Base-by-base conservation (phyloP, 306 rosid genomes). In the Quercus parvula region DNA sequence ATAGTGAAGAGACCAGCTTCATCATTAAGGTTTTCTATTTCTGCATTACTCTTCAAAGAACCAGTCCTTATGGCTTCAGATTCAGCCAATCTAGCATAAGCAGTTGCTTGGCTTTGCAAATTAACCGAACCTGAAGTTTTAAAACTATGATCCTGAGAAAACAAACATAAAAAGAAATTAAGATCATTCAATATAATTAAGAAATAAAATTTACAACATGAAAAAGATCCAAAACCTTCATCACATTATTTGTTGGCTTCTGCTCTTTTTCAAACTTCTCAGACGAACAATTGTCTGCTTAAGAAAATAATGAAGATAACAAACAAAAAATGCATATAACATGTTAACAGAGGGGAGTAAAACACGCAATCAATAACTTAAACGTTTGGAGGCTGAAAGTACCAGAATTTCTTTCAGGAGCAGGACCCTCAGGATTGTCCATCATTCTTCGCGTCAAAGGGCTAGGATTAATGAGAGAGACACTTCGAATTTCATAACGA, bases 401-500 rank as follows among this genome's bases (percentile, higher is more conserved):
- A 79, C 58, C 80, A 77, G 78, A 63, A 75, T 70, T 38, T 24
- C 0, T 27, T 1, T 35, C 69, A 30, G 82, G 8, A 30, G 35
- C 73, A 5, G 73, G 64, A 30, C 70, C 77, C 6, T 28, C 87
- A 79, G 82, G 75, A 81, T 86, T 83, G 70, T 92, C 97, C 81
- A 85, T 81, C 74, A 87, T 79, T 79, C 81, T 86, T 62, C 84
- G 86, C 27, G 97, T 90, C 94, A 88, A 19, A 44, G 92, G 97
- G 49, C 90, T 91, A 10, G 97, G 91, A 80, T 86, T 92, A 22
- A 92, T 79, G 4, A 90, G 25, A 11, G 97, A 90, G 41, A 91
- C 59, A 58, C 91, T 88, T 78, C 94, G 87, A 20, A 94, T 88
- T 84, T 92, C 99, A 81, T 91, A 84, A 70, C 90, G 93, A 85